Base-by-base conservation (phyloP, 2,329 filamentous ascomycete species). In the Sporothrix brunneoviolacea region DNA sequence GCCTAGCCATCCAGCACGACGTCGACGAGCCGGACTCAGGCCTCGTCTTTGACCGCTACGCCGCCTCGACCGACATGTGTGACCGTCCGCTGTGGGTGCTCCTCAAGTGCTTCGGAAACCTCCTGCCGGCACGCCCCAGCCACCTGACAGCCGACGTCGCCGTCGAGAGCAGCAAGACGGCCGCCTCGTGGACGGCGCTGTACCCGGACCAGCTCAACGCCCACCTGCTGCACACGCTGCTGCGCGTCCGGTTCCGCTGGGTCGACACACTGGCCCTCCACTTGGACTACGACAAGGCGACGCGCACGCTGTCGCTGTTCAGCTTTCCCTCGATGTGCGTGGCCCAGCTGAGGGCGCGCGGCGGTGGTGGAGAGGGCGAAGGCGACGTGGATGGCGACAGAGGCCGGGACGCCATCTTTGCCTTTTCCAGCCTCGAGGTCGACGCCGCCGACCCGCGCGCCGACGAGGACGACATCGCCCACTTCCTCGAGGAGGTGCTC, bases 291-390 rank as follows among this genome's bases (percentile, higher is more conserved):
- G 59, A 62, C 42, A 51, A 52, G 24, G 36, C 54, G 28, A 48
- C 54, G 18, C 46, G 52, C 10, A 55, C 44, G 5, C 40, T 62
- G n/a, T 61, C 52, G 22, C n/a, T 61, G 12, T 61, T 55, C 48
- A 56, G 59, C 8, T 58, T 59, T 46, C 59, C 59, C 12, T 58
- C 59, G 7, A 60, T 60, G 40, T 61, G 59, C 32, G 15, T 56
- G 5, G 48, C 45, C 18, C 59, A 47, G 22, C 44, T 56, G 21
- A 4, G 39, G 8, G 13, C 4, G 10, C 16, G 16, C 18, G 8
- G 24, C 24, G 24, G 24, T n/a, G n/a, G n/a, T n/a, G n/a, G n/a
- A n/a, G n/a, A n/a, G n/a, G n/a, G n/a, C n/a, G n/a, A n/a, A n/a
- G n/a, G n/a, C n/a, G n/a, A n/a, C 9, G 38, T 12, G 21, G 8